Conservation (phyloP, 306 rosid genomes). For the Sechiopsis laciniata region DNA sequence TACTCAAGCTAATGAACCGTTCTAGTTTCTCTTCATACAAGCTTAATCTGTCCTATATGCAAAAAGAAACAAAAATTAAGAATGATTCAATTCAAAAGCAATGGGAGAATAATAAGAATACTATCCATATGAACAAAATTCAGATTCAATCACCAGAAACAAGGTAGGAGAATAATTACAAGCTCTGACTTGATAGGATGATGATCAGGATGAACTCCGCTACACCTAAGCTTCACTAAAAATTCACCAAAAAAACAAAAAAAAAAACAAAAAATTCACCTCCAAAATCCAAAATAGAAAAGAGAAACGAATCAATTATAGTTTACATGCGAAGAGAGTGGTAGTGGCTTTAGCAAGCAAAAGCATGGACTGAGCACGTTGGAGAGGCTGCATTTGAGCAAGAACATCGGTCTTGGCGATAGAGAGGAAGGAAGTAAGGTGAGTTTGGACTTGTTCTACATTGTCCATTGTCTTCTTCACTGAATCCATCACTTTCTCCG, state of each 20-base stretch:
- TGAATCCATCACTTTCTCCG: slow-evolving; percentile 57
- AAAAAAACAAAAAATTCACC: too few relatives aligned
- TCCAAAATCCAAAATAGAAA: neutral
- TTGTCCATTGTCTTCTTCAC: slow-evolving; percentile 45
- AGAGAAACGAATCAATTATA: neutral
- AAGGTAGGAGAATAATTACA: slow-evolving; percentile 41
- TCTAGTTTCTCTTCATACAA: slow-evolving; percentile 61
- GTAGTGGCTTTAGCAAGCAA: slow-evolving; percentile 59
- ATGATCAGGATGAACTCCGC: slow-evolving; percentile 65
- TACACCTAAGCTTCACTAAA: slow-evolving; percentile 79
- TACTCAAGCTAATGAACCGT: slow-evolving; percentile 48
- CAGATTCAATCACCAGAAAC: slow-evolving; percentile 23
- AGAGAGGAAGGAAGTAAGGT: slow-evolving; percentile 43
- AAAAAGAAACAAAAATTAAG: neutral
- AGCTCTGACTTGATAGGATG: slow-evolving; percentile 77
- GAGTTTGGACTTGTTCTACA: slow-evolving; percentile 41
- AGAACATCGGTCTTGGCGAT: slow-evolving; percentile 57
- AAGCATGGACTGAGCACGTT: slow-evolving; percentile 74
- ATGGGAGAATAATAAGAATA: neutral
- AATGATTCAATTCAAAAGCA: neutral
- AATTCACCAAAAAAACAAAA: slow-evolving; percentile 20
- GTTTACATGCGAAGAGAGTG: slow-evolving; percentile 52
- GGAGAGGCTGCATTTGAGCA: slow-evolving; percentile 62
- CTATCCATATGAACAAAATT: slow-evolving; percentile 15
- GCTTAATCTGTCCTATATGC: slow-evolving; percentile 61